These are phyloP conservation scores for Imleria badia DNA, from an alignment of 768 basidiomycete species.

Conservation along the genomic window DNA sequence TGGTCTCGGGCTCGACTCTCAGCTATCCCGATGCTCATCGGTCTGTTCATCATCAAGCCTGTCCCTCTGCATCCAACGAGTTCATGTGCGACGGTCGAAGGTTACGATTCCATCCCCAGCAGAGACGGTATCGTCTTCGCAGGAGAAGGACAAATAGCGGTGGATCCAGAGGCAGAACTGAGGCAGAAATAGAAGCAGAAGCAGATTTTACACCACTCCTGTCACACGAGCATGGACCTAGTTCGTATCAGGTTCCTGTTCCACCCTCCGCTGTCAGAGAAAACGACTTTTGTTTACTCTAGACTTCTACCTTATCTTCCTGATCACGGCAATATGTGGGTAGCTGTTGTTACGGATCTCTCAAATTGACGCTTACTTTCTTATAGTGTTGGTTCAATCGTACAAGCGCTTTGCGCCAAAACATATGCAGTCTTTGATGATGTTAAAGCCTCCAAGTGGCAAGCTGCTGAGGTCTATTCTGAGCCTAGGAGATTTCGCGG, in stretches of 20 bases:
- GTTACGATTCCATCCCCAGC: slow-evolving; percentile 18
- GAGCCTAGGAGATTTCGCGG: slow-evolving; percentile 77
- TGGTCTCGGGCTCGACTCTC: slow-evolving; percentile 83
- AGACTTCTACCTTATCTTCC: slow-evolving; percentile 67
- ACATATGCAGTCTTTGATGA: slow-evolving; percentile 63
- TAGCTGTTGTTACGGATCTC: not conserved
- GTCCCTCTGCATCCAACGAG: slow-evolving; percentile 55
- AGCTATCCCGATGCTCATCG: slow-evolving; percentile 75
- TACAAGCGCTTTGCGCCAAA: slow-evolving; percentile 65
- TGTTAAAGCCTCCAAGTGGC: slow-evolving; percentile 67
- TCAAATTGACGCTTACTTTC: not conserved
- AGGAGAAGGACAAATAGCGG: slow-evolving; percentile 13
- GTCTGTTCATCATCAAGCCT: slow-evolving; percentile 67
- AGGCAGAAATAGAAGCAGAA: slow-evolving; percentile 17
- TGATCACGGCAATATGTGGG: slow-evolving; percentile 57
- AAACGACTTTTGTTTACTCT: slow-evolving; percentile 45
- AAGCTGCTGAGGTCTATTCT: slow-evolving; percentile 77
- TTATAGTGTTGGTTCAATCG: slow-evolving; percentile 80
- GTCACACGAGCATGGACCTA: too few relatives aligned
- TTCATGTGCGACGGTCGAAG: slow-evolving; percentile 3
- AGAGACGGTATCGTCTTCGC: slow-evolving; percentile 25
- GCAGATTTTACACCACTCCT: too few relatives aligned
- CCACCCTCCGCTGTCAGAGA: slow-evolving; percentile 36
- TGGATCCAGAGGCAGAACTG: slow-evolving; percentile 15
- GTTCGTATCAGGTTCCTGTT: too few relatives aligned